Conservation (phyloP, 2,329 filamentous ascomycete genomes). For the Fusarium ramigenum region DNA sequence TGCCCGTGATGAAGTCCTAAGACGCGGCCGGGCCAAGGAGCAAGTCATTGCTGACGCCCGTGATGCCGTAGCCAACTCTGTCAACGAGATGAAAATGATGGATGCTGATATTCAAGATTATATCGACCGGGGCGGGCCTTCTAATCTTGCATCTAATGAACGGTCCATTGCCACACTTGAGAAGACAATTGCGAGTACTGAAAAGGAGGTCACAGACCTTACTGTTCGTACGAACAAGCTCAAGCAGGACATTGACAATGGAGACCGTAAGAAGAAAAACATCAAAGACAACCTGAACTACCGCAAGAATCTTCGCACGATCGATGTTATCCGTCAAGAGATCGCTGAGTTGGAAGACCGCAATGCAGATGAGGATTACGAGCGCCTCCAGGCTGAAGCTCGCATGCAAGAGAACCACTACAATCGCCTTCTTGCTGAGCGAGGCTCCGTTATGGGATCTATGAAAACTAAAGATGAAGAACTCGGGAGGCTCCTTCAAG, state of each 20-base stretch:
- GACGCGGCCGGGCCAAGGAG: conserved; percentile 76
- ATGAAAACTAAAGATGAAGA: conserved; percentile 89
- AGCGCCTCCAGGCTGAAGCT: conserved; percentile 76
- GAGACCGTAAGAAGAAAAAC: conserved; percentile 83
- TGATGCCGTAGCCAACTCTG: conserved; percentile 75
- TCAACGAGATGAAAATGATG: conserved; percentile 79
- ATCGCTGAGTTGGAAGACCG: conserved; percentile 79
- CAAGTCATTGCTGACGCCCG: conserved; percentile 76
- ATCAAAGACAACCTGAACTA: conserved; percentile 91
- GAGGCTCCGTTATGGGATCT: conserved; percentile 77
- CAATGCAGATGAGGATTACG: conserved; percentile 84
- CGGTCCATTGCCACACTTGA: conserved; percentile 75
- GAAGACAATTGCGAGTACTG: conserved; percentile 69
- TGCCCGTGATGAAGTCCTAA: conserved; percentile 79
- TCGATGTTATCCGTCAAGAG: conserved; percentile 73
- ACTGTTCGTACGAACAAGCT: conserved; percentile 79
- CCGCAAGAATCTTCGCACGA: conserved; percentile 75
- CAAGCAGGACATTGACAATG: conserved; percentile 79
- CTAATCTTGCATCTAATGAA: conserved; percentile 74
- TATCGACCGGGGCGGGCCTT: conserved; percentile 76
- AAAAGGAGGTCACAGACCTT: conserved; percentile 73
- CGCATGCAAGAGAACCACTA: conserved; percentile 72
- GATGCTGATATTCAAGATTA: conserved; percentile 85
- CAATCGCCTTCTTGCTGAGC: conserved; percentile 76
- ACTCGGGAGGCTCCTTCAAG: conserved; percentile 73